phyloP scores from a whole-genome alignment of 2,329 filamentous ascomycete genomes.

The Colletotrichum chrysophilum region DNA sequence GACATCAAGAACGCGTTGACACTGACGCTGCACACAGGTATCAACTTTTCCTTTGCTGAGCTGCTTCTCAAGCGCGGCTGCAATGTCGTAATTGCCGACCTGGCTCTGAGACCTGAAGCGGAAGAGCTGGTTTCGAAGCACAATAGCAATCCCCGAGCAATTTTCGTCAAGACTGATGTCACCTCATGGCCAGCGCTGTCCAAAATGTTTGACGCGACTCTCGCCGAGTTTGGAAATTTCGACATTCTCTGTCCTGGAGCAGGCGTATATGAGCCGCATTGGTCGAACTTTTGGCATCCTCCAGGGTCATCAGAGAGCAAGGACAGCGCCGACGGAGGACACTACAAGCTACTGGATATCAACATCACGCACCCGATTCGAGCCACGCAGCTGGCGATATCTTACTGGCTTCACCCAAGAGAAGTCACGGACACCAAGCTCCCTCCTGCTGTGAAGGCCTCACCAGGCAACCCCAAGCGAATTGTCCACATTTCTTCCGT shows the following conservation, averaged over 20 bases:
- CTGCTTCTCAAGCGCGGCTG: conserved; percentile 45
- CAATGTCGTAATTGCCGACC: conserved; percentile 51
- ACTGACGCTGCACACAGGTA: conserved; percentile 31
- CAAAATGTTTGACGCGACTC: conserved; percentile 37
- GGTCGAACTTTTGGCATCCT: conserved; percentile 47
- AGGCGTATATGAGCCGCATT: conserved; percentile 50
- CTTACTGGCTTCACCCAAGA: conserved; percentile 38
- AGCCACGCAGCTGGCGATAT: conserved; percentile 43
- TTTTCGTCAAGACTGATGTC: conserved; percentile 51
- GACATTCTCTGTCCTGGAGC: conserved; percentile 52
- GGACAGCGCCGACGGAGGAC: conserved; percentile 31
- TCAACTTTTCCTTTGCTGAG: conserved; percentile 48
- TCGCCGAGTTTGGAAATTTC: conserved; percentile 40
- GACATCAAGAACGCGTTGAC: not conserved
- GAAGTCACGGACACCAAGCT: not conserved
- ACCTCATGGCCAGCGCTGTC: conserved; percentile 43
- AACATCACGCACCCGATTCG: conserved; percentile 48
- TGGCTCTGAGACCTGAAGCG: conserved; percentile 47
- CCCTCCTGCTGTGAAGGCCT: conserved; percentile 14
- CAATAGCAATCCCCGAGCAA: conserved; percentile 31
- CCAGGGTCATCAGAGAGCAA: conserved; percentile 38
- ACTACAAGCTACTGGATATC: conserved; percentile 42
- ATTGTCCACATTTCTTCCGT: conserved; percentile 43
- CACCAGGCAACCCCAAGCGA: conserved; percentile 35
- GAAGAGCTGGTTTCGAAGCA: conserved; percentile 33